Percentiles rank a stretch among this genome's conserved stretches.
Conservation (phyloP, 1,284 basidiomycete species). For the Papiliotrema fonsecae region DNA sequence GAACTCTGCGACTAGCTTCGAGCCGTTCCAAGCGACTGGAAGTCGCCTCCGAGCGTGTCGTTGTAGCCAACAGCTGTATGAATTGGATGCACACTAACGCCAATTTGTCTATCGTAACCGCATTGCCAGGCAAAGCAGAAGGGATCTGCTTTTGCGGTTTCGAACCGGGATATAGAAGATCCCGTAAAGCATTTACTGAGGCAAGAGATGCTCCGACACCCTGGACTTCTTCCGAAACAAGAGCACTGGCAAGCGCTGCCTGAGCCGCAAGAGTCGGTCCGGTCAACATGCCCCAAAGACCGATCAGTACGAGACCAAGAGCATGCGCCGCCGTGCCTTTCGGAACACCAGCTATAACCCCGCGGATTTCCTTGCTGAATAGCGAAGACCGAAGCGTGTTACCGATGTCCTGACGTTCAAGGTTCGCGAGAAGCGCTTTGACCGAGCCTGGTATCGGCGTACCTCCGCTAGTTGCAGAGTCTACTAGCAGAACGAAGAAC, state of each 20-base stretch:
- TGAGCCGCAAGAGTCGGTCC: conserved; percentile 33
- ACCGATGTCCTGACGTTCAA: conserved; percentile 23
- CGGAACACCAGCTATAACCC: conserved; percentile 30
- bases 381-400: conserved; percentile 23
- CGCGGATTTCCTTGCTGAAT: conserved; percentile 41
- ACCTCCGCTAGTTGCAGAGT: conserved; percentile 21
- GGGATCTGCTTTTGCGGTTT: conserved; percentile 2
- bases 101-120: conserved; percentile 40
- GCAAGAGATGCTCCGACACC: conserved; percentile 24
- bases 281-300: conserved; percentile 43
- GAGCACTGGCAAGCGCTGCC: conserved; percentile 37
- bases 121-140: conserved; percentile 21
- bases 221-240: conserved; percentile 41
- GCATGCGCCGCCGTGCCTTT: conserved; percentile 37
- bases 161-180: conserved; percentile 39
- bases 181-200: conserved; percentile 39
- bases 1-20: conserved; percentile 25
- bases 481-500: conserved; percentile 41
- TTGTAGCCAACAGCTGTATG: conserved; percentile 34
- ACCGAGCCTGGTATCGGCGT: conserved; percentile 16
- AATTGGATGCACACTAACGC: conserved; percentile 44
- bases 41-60: conserved; percentile 7
- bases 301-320: conserved; percentile 45
- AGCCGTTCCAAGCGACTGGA: conserved; percentile 17
- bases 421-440: conserved; percentile 24